A percentile compares a stretch with the other conserved stretches of the same genome.
Evolutionary conservation across 345 rosid species (phyloP).

Genomic region (Melaleuca quinquenervia): DNA sequence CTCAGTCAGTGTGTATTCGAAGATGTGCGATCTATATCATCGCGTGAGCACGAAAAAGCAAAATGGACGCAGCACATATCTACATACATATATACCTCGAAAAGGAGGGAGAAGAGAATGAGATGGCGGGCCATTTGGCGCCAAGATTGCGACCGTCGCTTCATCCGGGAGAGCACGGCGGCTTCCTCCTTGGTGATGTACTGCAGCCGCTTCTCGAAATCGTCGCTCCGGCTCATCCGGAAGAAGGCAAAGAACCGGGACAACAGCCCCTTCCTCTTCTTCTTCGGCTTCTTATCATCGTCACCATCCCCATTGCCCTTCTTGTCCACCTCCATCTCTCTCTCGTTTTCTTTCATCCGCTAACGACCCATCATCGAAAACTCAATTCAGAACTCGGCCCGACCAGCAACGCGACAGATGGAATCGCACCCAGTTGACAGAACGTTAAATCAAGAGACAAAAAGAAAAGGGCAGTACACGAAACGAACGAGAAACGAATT

Average conservation of each 20-base stretch:
- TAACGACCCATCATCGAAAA: background rate
- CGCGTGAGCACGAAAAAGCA: background rate
- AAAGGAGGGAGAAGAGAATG: slow-evolving; percentile 46
- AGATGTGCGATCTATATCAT: background rate
- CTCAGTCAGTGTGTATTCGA: background rate
- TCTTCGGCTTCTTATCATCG: slow-evolving; percentile 13
- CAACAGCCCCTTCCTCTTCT: slow-evolving; percentile 50
- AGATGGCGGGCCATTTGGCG: slow-evolving; percentile 49
- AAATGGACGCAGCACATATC: background rate
- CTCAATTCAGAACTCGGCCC: background rate
- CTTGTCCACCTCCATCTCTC: background rate
- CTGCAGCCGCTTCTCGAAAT: slow-evolving; percentile 86
- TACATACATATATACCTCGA: slow-evolving; percentile 46
- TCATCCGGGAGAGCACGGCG: slow-evolving; percentile 47
- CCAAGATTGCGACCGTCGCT: slow-evolving; percentile 54
- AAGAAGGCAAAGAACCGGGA: slow-evolving; percentile 65
- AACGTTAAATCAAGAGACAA: background rate
- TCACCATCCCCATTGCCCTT: background rate
- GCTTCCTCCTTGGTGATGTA: slow-evolving; percentile 86
- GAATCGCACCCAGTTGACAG: background rate
- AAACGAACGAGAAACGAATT: background rate
- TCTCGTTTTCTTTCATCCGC: background rate
- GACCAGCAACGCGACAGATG: background rate
- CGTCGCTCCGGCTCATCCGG: slow-evolving; percentile 37
- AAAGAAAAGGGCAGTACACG: background rate